Evolutionary conservation across 148 eudicot genomes (phyloP).

Genomic region (Heliamphora exappendiculata): DNA sequence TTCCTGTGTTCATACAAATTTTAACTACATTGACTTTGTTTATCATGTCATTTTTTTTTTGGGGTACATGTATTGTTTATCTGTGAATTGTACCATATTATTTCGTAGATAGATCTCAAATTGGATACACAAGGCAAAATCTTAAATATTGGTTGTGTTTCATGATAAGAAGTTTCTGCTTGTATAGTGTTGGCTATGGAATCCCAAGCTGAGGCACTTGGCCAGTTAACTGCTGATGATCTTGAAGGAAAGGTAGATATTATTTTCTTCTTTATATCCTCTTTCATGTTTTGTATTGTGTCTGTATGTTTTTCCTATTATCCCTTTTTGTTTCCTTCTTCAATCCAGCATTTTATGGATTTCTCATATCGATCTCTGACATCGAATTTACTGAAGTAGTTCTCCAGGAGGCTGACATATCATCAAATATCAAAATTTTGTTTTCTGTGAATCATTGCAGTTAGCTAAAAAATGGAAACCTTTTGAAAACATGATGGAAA

Average conservation of each 20-base stretch:
- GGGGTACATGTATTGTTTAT: too few relatives aligned
- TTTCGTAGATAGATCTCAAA: neutral
- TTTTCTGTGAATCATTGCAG: too few relatives aligned
- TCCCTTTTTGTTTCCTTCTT: neutral
- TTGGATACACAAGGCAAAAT: neutral
- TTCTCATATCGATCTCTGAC: too few relatives aligned
- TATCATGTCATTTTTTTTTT: neutral
- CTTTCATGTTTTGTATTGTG: neutral
- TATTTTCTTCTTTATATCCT: neutral
- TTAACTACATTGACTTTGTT: neutral
- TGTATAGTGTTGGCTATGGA: slow-evolving; percentile 83
- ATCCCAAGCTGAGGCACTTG: slow-evolving; percentile 85
- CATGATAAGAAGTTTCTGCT: neutral
- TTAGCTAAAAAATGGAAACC: too few relatives aligned
- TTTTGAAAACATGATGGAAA: too few relatives aligned
- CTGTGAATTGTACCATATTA: neutral
- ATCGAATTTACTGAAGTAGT: too few relatives aligned
- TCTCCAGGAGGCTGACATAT: too few relatives aligned
- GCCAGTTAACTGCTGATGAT: slow-evolving; percentile 73
- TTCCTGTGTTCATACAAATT: neutral
- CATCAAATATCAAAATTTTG: too few relatives aligned
- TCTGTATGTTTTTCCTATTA: neutral
- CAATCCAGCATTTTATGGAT: too few relatives aligned
- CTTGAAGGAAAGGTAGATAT: slow-evolving; percentile 85
- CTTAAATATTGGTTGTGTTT: neutral